phyloP scores from a whole-genome alignment of 768 basidiomycete species.

The Botryobasidium botryosum region DNA sequence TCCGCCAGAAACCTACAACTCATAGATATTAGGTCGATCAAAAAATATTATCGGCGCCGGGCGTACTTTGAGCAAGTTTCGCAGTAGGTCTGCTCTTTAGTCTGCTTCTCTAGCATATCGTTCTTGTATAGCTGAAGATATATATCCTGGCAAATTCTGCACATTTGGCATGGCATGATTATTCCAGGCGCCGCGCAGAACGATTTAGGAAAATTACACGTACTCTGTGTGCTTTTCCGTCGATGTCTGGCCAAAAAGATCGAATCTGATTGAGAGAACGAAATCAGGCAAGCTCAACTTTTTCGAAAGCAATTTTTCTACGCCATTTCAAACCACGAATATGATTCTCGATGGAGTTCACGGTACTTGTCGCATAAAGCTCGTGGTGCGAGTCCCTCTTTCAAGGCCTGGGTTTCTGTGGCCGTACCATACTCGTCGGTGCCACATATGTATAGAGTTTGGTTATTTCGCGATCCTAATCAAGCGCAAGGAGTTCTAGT shows the following conservation, averaged over 20 bases:
- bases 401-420: constrained; percentile 91
- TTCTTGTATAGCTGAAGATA: constrained; percentile 73
- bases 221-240: constrained; percentile 80
- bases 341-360: constrained; percentile 74
- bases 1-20: constrained; percentile 73
- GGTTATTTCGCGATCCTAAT: constrained; percentile 57
- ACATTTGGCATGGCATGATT: neutral
- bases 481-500: neutral
- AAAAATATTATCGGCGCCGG: neutral
- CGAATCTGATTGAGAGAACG: constrained; percentile 42
- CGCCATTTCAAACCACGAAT: constrained; percentile 97
- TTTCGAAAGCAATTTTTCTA: constrained; percentile 20
- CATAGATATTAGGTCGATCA: too few relatives aligned
- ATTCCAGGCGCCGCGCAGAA: too few relatives aligned
- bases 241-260: constrained; percentile 91
- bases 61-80: constrained; percentile 72
- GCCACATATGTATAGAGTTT: constrained; percentile 89
- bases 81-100: constrained; percentile 88
- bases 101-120: constrained; percentile 58
- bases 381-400: constrained; percentile 63
- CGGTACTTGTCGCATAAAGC: constrained; percentile 87
- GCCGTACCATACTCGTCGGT: constrained; percentile 99
- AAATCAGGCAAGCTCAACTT: neutral
- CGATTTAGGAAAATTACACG: constrained; percentile 14
- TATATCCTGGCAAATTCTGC: constrained; percentile 78